Conservation (phyloP, 768 basidiomycete species). For the Termitomyces sp. region DNA sequence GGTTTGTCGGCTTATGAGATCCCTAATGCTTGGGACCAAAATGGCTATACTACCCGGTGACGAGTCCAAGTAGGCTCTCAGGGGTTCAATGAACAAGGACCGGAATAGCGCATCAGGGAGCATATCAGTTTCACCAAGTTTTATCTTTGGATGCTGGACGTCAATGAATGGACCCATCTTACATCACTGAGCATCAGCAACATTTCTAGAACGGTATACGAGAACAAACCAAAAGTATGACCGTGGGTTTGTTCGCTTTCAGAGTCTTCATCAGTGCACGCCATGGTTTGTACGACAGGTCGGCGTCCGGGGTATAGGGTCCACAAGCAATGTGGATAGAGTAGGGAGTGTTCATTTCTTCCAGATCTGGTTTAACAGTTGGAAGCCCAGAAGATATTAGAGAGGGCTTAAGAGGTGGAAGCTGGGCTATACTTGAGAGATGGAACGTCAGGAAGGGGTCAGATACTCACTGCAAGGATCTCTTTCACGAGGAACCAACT, state of each 20-base stretch:
- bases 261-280: slow-evolving; percentile 55
- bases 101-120: slow-evolving; percentile 67
- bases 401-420: slow-evolving; percentile 53
- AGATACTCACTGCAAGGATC: slow-evolving; percentile 64
- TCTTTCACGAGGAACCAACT: slow-evolving; percentile 83
- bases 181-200: background rate
- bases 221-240: slow-evolving; percentile 63
- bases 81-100: slow-evolving; percentile 49
- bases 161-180: slow-evolving; percentile 95
- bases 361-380: slow-evolving; percentile 30
- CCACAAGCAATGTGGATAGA: slow-evolving; percentile 76
- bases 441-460: background rate
- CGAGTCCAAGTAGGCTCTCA: slow-evolving; percentile 51
- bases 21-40: slow-evolving; percentile 78
- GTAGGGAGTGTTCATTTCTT: slow-evolving; percentile 42
- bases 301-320: slow-evolving; percentile 77
- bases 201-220: background rate
- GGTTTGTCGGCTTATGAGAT: slow-evolving; percentile 72
- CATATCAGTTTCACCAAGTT: slow-evolving; percentile 65
- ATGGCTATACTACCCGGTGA: slow-evolving; percentile 71
- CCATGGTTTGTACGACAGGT: slow-evolving; percentile 75
- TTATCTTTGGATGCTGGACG: slow-evolving; percentile 65
- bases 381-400: slow-evolving; percentile 18
- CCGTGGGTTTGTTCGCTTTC: slow-evolving; percentile 62
- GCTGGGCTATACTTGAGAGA: slow-evolving; percentile 30